A percentile compares a stretch with the other conserved stretches of the same genome.
phyloP scores from a whole-genome alignment of 106 monocot genomes.

The Platanthera zijinensis region DNA sequence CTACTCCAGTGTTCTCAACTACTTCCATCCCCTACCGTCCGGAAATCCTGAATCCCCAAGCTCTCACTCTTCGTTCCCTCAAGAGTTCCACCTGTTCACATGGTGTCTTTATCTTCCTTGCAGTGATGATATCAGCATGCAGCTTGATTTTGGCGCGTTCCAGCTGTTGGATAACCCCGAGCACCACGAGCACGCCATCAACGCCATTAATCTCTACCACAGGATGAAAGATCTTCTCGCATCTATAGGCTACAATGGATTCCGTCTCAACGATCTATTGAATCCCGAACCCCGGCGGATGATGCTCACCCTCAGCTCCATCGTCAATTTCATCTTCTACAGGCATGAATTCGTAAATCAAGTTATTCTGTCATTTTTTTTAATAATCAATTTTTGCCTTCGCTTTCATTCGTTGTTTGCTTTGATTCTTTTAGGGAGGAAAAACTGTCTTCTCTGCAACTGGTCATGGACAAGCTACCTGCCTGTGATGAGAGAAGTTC shows the following conservation, averaged over 20 bases:
- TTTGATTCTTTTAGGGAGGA: constrained; percentile 1
- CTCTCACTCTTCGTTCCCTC: background rate
- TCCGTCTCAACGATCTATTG: constrained; percentile 50
- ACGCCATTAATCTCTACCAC: constrained; percentile 23
- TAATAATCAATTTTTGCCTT: background rate
- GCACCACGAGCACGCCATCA: constrained; percentile 25
- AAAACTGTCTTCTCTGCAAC: constrained; percentile 5
- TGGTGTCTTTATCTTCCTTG: background rate
- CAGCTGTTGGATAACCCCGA: constrained; percentile 67
- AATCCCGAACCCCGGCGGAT: constrained; percentile 39
- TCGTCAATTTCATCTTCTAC: constrained; percentile 63
- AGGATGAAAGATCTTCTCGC: constrained; percentile 31
- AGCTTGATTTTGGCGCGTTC: constrained; percentile 54
- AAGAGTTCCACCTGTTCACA: background rate
- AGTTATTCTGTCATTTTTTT: background rate
- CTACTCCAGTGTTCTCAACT: constrained; percentile 30
- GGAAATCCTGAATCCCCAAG: constrained; percentile 4
- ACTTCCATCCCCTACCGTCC: constrained; percentile 38
- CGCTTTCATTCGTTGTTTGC: background rate
- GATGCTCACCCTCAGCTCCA: constrained; percentile 39
- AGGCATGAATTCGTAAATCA: constrained; percentile 19
- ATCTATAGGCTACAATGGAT: constrained; percentile 20
- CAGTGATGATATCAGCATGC: constrained; percentile 35
- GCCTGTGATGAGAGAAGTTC: constrained; percentile 1
- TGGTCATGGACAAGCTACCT: background rate